Evolutionary conservation across 2,329 filamentous ascomycete species (phyloP), one percentile per base, ranked within the genome.

Genomic region (Talaromyces islandicus): DNA sequence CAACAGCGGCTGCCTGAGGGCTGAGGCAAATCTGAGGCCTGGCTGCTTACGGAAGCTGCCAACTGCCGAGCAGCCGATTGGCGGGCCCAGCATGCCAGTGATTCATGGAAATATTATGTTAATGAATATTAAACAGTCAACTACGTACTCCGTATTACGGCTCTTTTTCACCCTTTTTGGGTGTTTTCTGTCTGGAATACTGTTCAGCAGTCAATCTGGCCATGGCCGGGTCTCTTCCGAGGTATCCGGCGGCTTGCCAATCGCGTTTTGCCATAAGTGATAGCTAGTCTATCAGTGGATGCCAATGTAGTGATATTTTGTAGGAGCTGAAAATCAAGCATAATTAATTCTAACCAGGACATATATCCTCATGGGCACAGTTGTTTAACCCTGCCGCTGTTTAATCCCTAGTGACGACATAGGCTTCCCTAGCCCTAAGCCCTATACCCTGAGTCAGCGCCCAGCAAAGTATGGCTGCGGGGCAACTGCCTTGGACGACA

Each of bases 361-460:
- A 38, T 38, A n/a, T 9, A 11, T 38, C n/a, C n/a, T n/a, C n/a
- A n/a, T n/a, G n/a, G n/a, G n/a, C n/a, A n/a, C n/a, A 38, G 17
- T n/a, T 35, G 17, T n/a, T 29, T 52, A 24, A 25, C 7, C 51
- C 51, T 24, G 17, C 30, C 30, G n/a, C 11, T 2, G 51, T 53
- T 53, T 19, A 30, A 32, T 17, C 17, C 7, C 19, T 19, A 27
- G 35, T 19, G 25, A 43, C 19, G 53, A 54, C 24, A 38, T 35
- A 21, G 14, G 7, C n/a, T 41, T 53, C 59, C 59, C 56, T 58
- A 61, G 55, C 59, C 59, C 59, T 61, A 61, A 58, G 59, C 59
- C 59, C 59, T 61, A 55, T 24, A 25, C 48, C 48, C 48, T 52
- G 24, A 52, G 48, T 25, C 43, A 46, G 43, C 43, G 21, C 43